Conservation (phyloP, 83 land plant species). For the Picea abies region DNA sequence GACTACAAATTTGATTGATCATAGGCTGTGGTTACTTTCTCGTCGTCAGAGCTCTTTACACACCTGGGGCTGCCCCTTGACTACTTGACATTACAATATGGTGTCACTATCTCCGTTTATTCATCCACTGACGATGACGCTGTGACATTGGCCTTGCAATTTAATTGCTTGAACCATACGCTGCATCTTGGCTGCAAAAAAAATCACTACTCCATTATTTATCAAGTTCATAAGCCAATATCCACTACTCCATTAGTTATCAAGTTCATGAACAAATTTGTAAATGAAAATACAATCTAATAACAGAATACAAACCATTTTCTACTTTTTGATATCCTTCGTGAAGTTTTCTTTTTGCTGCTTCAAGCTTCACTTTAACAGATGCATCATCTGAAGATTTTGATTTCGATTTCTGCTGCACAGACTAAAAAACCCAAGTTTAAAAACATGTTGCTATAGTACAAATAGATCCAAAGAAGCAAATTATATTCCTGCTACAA, state of each 20-base stretch:
- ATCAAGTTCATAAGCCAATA: background rate
- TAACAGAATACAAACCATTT: conserved; percentile 44
- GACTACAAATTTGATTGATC: too few relatives aligned
- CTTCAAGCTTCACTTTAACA: conserved; percentile 50
- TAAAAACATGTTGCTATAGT: background rate
- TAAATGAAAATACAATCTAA: background rate
- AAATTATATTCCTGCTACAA: background rate
- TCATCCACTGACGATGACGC: too few relatives aligned
- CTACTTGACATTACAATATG: too few relatives aligned
- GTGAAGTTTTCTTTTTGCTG: conserved; percentile 71
- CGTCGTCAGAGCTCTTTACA: background rate
- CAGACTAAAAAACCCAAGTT: background rate
- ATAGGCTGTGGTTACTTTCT: background rate
- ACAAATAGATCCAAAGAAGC: background rate
- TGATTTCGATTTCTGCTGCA: conserved; percentile 37
- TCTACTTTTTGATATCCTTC: conserved; percentile 78
- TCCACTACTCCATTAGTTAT: background rate
- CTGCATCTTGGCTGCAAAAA: conserved; percentile 72
- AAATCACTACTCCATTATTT: background rate
- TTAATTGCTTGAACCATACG: conserved; percentile 80
- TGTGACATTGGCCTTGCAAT: conserved; percentile 19
- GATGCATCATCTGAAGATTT: conserved; percentile 28
- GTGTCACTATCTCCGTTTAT: too few relatives aligned
- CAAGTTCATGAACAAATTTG: too few relatives aligned
- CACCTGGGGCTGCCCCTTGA: background rate